A percentile compares a stretch with the other conserved stretches of the same genome.
Evolutionary conservation across 2,329 filamentous ascomycete genomes (phyloP).

Genomic region (Trichoderma asperellum): DNA sequence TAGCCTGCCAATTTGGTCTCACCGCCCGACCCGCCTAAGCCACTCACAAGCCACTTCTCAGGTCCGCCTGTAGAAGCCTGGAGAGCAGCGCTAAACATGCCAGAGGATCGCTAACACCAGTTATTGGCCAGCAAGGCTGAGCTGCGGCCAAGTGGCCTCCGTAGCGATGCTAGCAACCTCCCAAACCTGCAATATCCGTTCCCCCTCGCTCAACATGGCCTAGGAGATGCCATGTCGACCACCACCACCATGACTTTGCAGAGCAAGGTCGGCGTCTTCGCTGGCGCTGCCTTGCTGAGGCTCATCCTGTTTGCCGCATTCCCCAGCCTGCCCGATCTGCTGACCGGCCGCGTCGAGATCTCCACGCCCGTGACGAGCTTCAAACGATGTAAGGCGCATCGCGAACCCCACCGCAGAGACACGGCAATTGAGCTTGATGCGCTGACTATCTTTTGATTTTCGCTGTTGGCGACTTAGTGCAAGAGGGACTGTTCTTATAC

Average conservation of each 20-base stretch:
- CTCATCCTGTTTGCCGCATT: constrained; percentile 80
- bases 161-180: neutral
- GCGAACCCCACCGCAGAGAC: neutral
- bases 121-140: constrained; percentile 26
- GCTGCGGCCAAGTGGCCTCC: constrained; percentile 41
- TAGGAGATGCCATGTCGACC: constrained; percentile 43
- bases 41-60: constrained; percentile 16
- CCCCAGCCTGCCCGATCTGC: constrained; percentile 78
- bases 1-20: constrained; percentile 31
- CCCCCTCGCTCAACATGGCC: constrained; percentile 31
- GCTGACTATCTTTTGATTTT: constrained; percentile 21
- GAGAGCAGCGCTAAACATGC: neutral
- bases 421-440: neutral
- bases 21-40: constrained; percentile 34
- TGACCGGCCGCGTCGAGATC: constrained; percentile 91
- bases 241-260: constrained; percentile 46
- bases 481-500: constrained; percentile 95
- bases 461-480: constrained; percentile 59
- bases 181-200: neutral
- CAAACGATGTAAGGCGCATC: constrained; percentile 75
- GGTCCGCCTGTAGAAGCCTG: neutral
- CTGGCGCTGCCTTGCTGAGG: constrained; percentile 75
- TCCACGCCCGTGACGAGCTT: constrained; percentile 97
- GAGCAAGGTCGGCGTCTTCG: constrained; percentile 64
- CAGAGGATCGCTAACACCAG: neutral